Evolutionary conservation across 2,329 filamentous ascomycete species (phyloP).

Genomic region (Curvularia sp.): DNA sequence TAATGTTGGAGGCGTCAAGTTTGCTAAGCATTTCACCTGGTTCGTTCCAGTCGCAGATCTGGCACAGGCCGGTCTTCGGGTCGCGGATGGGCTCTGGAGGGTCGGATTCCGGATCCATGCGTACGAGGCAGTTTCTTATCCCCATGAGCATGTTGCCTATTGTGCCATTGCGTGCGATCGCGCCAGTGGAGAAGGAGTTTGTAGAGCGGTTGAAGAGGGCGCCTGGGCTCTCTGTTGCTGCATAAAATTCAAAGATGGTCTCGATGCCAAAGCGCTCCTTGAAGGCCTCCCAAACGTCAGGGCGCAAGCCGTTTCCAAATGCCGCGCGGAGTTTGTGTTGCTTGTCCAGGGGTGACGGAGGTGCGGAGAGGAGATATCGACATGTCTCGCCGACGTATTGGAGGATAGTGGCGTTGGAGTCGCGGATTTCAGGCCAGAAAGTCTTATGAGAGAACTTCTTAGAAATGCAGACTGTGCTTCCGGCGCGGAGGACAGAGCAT

Average conservation of each 20-base stretch:
- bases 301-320: conserved; percentile 52
- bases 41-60: conserved; percentile 65
- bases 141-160: conserved; percentile 61
- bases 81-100: conserved; percentile 65
- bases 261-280: conserved; percentile 50
- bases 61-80: conserved; percentile 69
- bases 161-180: conserved; percentile 73
- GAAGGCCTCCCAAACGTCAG: conserved; percentile 52
- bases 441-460: conserved; percentile 47
- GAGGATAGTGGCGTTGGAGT: conserved; percentile 47
- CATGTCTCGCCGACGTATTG: conserved; percentile 52
- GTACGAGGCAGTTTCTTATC: conserved; percentile 66
- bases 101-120: conserved; percentile 70
- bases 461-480: conserved; percentile 39
- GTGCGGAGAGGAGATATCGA: conserved; percentile 48
- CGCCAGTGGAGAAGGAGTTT: conserved; percentile 67
- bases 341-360: conserved; percentile 40
- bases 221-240: conserved; percentile 63
- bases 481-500: conserved; percentile 35
- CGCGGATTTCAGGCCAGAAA: conserved; percentile 49
- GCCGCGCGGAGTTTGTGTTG: conserved; percentile 42
- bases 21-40: conserved; percentile 73
- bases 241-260: conserved; percentile 51
- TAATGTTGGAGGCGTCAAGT: conserved; percentile 53
- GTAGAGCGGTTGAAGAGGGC: conserved; percentile 58